Evolutionary conservation across 305 asterid genomes (phyloP).

Genomic region (Fraxinus latifolia): DNA sequence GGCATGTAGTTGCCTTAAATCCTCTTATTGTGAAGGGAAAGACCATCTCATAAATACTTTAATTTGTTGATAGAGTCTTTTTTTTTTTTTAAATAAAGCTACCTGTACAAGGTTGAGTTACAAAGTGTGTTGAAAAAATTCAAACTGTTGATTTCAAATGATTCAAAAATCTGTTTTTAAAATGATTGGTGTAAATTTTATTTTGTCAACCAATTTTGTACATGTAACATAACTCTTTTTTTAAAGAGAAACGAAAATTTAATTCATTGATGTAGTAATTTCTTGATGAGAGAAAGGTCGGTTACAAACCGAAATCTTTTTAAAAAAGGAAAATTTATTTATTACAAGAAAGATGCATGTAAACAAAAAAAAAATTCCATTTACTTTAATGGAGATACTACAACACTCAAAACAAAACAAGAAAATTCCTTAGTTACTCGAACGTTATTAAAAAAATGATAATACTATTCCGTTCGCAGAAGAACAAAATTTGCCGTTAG

Average conservation of each 20-base stretch:
- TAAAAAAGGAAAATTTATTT: background rate
- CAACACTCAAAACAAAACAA: background rate
- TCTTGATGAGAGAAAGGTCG: background rate
- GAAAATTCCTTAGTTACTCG: background rate
- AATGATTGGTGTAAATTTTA: too few relatives aligned
- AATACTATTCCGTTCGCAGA: slow-evolving; percentile 31
- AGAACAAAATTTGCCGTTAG: slow-evolving; percentile 55
- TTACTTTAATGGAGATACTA: slow-evolving; percentile 28
- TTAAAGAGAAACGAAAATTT: too few relatives aligned
- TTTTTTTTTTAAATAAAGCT: too few relatives aligned
- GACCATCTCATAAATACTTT: background rate
- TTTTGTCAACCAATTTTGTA: too few relatives aligned
- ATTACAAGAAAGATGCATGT: slow-evolving; percentile 17
- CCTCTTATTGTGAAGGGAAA: background rate
- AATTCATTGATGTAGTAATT: background rate
- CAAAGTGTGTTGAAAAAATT: too few relatives aligned
- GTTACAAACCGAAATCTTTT: background rate
- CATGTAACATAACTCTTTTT: too few relatives aligned
- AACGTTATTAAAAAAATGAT: background rate
- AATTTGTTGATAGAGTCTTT: background rate
- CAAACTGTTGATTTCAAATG: too few relatives aligned
- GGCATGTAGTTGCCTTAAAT: too few relatives aligned
- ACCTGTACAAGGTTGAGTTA: too few relatives aligned
- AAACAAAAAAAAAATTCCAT: slow-evolving; percentile 22
- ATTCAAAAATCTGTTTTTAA: too few relatives aligned